These are phyloP conservation scores for Aureobasidium sp. DNA, from an alignment of 2,329 filamentous ascomycete genomes.

Conservation along the genomic window DNA sequence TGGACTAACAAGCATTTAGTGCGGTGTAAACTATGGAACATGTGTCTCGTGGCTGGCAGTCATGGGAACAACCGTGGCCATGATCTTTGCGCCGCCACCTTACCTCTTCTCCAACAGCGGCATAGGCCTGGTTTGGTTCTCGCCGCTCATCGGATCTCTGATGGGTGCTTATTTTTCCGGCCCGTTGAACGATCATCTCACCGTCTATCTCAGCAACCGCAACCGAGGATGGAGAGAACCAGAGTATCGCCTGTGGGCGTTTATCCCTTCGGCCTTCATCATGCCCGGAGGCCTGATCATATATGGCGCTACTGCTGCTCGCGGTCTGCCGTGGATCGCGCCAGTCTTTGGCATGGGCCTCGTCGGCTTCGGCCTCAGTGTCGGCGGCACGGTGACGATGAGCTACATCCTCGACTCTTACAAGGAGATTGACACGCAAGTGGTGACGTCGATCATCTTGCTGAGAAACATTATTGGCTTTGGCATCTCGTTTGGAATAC, in stretches of 20 bases:
- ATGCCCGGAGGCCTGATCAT: slow-evolving; percentile 20
- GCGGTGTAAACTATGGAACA: slow-evolving; percentile 19
- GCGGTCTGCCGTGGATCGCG: slow-evolving; percentile 21
- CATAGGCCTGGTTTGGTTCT: slow-evolving; percentile 12
- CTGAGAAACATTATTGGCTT: slow-evolving; percentile 21
- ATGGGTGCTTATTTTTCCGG: slow-evolving; percentile 19
- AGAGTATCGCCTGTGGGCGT: slow-evolving; percentile 22
- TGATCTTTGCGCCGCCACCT: slow-evolving; percentile 11
- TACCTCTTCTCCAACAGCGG: slow-evolving; percentile 16
- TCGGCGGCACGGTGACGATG: slow-evolving; percentile 19
- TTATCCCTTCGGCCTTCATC: slow-evolving; percentile 18
- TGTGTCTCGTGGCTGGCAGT: slow-evolving; percentile 18
- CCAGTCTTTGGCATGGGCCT: slow-evolving; percentile 20
- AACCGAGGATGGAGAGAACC: slow-evolving; percentile 24
- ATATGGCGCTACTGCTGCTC: slow-evolving; percentile 20
- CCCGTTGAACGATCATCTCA: slow-evolving; percentile 20
- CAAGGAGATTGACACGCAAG: slow-evolving; percentile 18
- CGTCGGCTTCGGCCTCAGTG: slow-evolving; percentile 20
- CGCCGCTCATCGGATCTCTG: slow-evolving; percentile 19
- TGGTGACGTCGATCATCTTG: slow-evolving; percentile 21
- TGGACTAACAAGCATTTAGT: neutral
- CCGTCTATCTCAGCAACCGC: slow-evolving; percentile 20
- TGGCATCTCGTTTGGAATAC: slow-evolving; percentile 10
- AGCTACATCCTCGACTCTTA: slow-evolving; percentile 22
- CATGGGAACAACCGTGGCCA: slow-evolving; percentile 18